These are phyloP conservation scores for Arthrobotrys conoides DNA, from an alignment of 2,329 filamentous ascomycete species.

Conservation along the genomic window DNA sequence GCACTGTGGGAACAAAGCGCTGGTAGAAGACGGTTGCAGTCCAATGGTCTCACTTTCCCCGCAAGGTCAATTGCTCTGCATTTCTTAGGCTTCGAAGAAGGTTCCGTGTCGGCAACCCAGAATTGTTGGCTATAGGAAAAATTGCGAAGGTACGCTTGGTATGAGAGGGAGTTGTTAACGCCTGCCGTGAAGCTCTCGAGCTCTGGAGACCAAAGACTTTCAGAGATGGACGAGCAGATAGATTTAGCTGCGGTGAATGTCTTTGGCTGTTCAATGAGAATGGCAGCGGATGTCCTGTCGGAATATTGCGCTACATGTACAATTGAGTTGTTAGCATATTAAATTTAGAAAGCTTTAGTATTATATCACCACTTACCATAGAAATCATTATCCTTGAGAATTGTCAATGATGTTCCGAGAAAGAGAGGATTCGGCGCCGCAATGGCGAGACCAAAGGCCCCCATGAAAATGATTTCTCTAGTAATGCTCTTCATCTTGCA, in stretches of 20 bases:
- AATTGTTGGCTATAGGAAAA: conserved; percentile 64
- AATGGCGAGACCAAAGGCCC: conserved; percentile 1
- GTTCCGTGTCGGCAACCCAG: conserved; percentile 66
- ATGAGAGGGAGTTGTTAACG: conserved; percentile 66
- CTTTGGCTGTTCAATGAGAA: conserved; percentile 42
- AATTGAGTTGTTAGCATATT: conserved; percentile 4
- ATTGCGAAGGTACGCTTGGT: conserved; percentile 64
- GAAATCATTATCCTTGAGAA: conserved; percentile 52
- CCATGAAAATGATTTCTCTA: background rate
- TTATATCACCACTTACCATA: conserved; percentile 25
- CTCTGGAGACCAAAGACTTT: conserved; percentile 51
- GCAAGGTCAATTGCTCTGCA: conserved; percentile 64
- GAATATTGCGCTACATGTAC: conserved; percentile 34
- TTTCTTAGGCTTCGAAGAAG: conserved; percentile 36
- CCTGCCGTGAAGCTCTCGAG: conserved; percentile 42
- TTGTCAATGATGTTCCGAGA: conserved; percentile 38
- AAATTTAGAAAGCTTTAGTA: background rate
- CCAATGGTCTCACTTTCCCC: conserved; percentile 63
- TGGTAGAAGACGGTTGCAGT: conserved; percentile 63
- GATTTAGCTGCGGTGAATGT: conserved; percentile 34
- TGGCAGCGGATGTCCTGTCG: conserved; percentile 33
- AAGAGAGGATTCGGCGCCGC: conserved; percentile 8
- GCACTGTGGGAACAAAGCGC: conserved; percentile 69
- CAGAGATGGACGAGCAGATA: conserved; percentile 30
- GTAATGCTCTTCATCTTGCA: conserved; percentile 15